Evolutionary conservation across 2,329 filamentous ascomycete species (phyloP).

Genomic region (Paraconiothyrium brasiliense): DNA sequence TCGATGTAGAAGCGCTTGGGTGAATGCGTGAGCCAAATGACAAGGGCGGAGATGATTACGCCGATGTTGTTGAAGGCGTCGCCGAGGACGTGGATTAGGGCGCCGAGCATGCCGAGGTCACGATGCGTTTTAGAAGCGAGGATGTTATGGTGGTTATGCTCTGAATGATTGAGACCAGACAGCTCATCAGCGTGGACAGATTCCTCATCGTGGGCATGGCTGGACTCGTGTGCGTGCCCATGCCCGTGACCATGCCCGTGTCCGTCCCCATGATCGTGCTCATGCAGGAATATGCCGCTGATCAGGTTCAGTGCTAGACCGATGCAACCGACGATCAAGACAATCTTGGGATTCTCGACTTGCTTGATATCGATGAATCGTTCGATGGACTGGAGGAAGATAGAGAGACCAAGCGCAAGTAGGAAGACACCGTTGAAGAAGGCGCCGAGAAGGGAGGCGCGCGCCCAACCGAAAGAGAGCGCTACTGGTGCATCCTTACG

Average conservation of each 20-base stretch:
- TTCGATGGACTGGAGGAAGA: slow-evolving; percentile 77
- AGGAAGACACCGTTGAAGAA: slow-evolving; percentile 85
- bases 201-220: slow-evolving; percentile 27
- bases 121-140: slow-evolving; percentile 34
- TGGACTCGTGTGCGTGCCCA: slow-evolving; percentile 30
- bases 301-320: slow-evolving; percentile 75
- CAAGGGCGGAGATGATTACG: slow-evolving; percentile 73
- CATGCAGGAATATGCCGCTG: slow-evolving; percentile 70
- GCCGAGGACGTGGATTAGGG: slow-evolving; percentile 74
- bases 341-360: slow-evolving; percentile 70
- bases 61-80: slow-evolving; percentile 81
- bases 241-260: slow-evolving; percentile 50
- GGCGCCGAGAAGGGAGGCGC: slow-evolving; percentile 75
- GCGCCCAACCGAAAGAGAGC: slow-evolving; percentile 79
- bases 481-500: slow-evolving; percentile 64
- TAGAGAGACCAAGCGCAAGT: slow-evolving; percentile 75
- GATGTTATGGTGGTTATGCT: slow-evolving; percentile 39
- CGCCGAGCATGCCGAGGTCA: slow-evolving; percentile 76
- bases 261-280: slow-evolving; percentile 52
- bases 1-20: slow-evolving; percentile 74
- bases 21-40: slow-evolving; percentile 73
- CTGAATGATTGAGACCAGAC: slow-evolving; percentile 25
- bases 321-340: slow-evolving; percentile 74
- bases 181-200: slow-evolving; percentile 3
- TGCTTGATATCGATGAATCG: slow-evolving; percentile 68